A percentile compares a stretch with the other conserved stretches of the same genome.
phyloP scores from a whole-genome alignment of 768 basidiomycete species.

The Leucosporidium scottii region DNA sequence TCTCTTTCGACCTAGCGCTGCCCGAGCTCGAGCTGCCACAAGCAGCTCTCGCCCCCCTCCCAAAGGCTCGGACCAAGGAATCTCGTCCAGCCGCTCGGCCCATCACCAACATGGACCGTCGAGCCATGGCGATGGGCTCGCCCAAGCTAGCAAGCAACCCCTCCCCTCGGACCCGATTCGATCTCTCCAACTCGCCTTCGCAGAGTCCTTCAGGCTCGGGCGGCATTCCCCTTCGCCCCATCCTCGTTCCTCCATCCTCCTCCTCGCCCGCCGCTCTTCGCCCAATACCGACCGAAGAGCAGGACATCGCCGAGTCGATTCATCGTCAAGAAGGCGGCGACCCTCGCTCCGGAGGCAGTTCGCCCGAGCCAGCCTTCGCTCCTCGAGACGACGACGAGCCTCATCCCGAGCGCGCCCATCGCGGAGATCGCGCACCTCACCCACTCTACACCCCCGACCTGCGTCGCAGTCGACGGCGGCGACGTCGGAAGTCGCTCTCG shows the following conservation, averaged over 20 bases:
- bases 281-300: background rate
- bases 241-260: background rate
- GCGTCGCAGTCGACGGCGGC: slow-evolving; percentile 11
- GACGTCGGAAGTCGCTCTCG: slow-evolving; percentile 5
- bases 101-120: background rate
- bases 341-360: background rate
- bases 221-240: background rate
- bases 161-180: slow-evolving; percentile 11
- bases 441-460: slow-evolving; percentile 31
- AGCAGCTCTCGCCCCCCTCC: slow-evolving; percentile 9
- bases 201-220: background rate
- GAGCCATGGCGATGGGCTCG: slow-evolving; percentile 1
- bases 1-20: slow-evolving; percentile 18
- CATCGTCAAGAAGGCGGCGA: background rate
- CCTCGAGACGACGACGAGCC: slow-evolving; percentile 24
- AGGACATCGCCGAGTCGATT: background rate
- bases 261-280: background rate
- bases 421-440: slow-evolving; percentile 18
- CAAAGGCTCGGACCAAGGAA: background rate
- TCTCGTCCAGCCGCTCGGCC: background rate
- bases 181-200: slow-evolving; percentile 15
- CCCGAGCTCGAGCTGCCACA: slow-evolving; percentile 21
- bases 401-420: slow-evolving; percentile 5
- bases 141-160: background rate
- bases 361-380: slow-evolving; percentile 16